Base-by-base conservation (phyloP, 495 filamentous ascomycete genomes). In the Lindgomyces ingoldianus region DNA sequence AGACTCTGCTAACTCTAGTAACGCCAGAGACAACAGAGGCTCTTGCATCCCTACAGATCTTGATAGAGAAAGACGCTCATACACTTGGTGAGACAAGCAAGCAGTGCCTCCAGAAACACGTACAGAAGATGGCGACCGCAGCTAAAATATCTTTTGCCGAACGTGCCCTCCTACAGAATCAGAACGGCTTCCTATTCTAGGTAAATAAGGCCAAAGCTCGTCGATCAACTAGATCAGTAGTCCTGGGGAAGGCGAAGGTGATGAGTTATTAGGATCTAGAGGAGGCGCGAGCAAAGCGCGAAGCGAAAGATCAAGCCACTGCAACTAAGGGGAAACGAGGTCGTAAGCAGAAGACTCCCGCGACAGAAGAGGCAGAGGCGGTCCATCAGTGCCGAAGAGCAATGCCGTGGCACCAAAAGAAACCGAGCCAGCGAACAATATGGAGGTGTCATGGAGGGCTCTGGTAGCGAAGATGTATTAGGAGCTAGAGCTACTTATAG, bases 191-290 rank as follows among this genome's bases (percentile, higher is more conserved):
- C 33, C 6, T 39, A 8, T 18, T 8, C 16, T 8, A 18, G 14
- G 18, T 18, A 18, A 47, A 47, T n/a, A 47, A 47, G 18, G 44
- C 21, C 6, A 47, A 18, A 47, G 44, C 18, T 47, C 44, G 21
- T 18, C 18, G 22, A 53, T 53, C 18, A 53, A 53, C 26, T 11
- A 24, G 22, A 27, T 53, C 18, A 53, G 22, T 53, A 53, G 49
- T 53, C 11, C 49, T 53, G 26, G 49, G 49, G 26, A 53, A 53
- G 49, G 49, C 49, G 22, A 53, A 53, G 25, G 33, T 39, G 33
- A 39, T 39, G 33, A 39, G 33, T 39, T 39, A 39, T 39, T 6
- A 39, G 14, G 33, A 39, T 14, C 33, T 39, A 39, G 33, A 39
- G 33, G 33, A 6, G 33, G 33, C 33, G 14, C 33, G 33, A 30